Conservation (phyloP, 768 basidiomycete genomes). For the Lentinula lateritia region DNA sequence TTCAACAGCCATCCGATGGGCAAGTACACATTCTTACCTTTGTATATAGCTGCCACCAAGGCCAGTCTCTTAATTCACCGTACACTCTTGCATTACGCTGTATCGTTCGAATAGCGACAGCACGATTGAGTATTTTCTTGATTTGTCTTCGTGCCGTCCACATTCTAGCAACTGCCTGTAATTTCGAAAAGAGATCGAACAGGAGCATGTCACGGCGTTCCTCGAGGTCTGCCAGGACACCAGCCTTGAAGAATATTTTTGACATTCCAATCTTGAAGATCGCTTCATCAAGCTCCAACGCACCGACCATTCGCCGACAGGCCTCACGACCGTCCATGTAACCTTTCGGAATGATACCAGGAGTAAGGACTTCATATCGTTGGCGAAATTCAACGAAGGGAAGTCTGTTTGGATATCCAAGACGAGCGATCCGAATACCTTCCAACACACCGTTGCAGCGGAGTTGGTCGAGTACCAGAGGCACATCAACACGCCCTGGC, state of each 20-base stretch:
- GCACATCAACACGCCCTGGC: slow-evolving; percentile 87
- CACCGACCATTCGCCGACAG: slow-evolving; percentile 83
- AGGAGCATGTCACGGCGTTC: slow-evolving; percentile 86
- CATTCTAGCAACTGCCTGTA: slow-evolving; percentile 85
- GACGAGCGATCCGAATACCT: slow-evolving; percentile 94
- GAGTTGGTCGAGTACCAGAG: slow-evolving; percentile 92
- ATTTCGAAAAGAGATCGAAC: slow-evolving; percentile 80
- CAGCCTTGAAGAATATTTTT: slow-evolving; percentile 99
- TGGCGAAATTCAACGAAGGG: slow-evolving; percentile 98
- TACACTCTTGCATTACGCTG: slow-evolving; percentile 93
- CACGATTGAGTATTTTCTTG: slow-evolving; percentile 91
- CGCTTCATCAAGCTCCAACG: slow-evolving; percentile 80
- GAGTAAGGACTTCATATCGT: slow-evolving; percentile 93
- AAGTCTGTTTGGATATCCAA: slow-evolving; percentile 95
- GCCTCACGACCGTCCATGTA: slow-evolving; percentile 99
- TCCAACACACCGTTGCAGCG: slow-evolving; percentile 99
- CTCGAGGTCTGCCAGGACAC: slow-evolving; percentile 93
- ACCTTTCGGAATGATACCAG: slow-evolving; percentile 86
- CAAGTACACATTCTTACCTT: slow-evolving; percentile 49
- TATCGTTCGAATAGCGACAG: slow-evolving; percentile 84
- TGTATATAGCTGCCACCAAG: slow-evolving; percentile 98
- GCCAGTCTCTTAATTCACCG: slow-evolving; percentile 88
- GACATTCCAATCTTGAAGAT: slow-evolving; percentile 91
- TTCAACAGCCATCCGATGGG: neutral
- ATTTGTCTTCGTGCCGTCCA: slow-evolving; percentile 86